phyloP scores from a whole-genome alignment of 192 early-diverging fungal genomes.

The Glomus cerebriforme region DNA sequence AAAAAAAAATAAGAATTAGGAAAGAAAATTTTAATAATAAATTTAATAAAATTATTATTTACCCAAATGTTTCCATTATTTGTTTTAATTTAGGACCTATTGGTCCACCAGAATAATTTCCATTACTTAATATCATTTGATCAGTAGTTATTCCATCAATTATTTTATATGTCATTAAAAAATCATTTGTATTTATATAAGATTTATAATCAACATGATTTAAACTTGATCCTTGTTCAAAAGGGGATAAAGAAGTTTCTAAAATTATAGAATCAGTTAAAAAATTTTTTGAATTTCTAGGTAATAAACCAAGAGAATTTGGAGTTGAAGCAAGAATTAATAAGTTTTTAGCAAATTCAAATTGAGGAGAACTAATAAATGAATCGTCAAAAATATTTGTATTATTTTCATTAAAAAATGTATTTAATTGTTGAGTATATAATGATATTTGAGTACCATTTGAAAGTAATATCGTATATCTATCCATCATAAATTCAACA shows the following conservation, averaged over 20 bases:
- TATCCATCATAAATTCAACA: conserved; percentile 22
- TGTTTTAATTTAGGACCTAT: conserved; percentile 36
- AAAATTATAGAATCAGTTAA: neutral
- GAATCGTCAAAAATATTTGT: neutral
- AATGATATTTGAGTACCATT: neutral
- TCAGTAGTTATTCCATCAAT: conserved; percentile 34
- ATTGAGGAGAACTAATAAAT: conserved; percentile 10
- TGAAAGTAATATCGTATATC: conserved; percentile 6
- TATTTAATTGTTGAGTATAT: neutral
- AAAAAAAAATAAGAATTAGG: too few species aligned
- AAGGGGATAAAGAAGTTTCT: conserved; percentile 42
- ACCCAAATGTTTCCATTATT: conserved; percentile 37
- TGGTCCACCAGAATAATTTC: conserved; percentile 29
- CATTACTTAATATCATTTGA: neutral
- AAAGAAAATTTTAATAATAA: too few species aligned
- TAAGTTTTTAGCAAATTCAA: neutral
- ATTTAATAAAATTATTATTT: neutral
- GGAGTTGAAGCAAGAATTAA: neutral
- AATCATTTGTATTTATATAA: conserved; percentile 36
- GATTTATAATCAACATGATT: conserved; percentile 38
- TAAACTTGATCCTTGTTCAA: conserved; percentile 36
- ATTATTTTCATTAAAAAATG: neutral
- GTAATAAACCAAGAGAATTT: conserved; percentile 7
- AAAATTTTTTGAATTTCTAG: neutral
- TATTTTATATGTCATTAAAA: conserved; percentile 41